These are phyloP conservation scores for Truncatella angustata DNA, from an alignment of 2,329 filamentous ascomycete species.

Conservation along the genomic window DNA sequence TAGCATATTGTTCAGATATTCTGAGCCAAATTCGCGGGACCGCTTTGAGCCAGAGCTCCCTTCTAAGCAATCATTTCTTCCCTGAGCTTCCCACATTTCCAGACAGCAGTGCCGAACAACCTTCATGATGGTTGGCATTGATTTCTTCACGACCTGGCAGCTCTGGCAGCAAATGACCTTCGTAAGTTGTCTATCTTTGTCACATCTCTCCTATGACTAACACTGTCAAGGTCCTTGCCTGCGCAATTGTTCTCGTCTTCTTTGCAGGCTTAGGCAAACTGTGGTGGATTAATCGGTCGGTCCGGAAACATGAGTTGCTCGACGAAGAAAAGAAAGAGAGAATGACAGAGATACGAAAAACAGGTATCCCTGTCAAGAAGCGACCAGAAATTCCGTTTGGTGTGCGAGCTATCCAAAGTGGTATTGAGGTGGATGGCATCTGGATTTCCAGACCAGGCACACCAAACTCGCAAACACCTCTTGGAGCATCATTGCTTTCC, in stretches of 20 bases:
- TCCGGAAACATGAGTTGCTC: conserved; percentile 58
- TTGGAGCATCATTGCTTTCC: conserved; percentile 22
- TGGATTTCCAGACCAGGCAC: conserved; percentile 62
- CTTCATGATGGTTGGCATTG: conserved; percentile 35
- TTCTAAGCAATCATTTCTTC: neutral
- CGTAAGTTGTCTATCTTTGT: conserved; percentile 51
- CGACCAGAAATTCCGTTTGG: conserved; percentile 77
- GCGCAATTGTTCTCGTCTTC: conserved; percentile 70
- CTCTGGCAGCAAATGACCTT: conserved; percentile 91
- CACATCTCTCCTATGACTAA: conserved; percentile 16
- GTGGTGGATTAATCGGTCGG: conserved; percentile 54
- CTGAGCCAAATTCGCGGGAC: neutral
- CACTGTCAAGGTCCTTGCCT: conserved; percentile 62
- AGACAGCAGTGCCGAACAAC: conserved; percentile 8
- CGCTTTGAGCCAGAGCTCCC: neutral
- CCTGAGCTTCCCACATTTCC: neutral
- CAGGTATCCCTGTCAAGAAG: conserved; percentile 43
- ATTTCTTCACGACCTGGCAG: conserved; percentile 69
- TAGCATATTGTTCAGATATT: neutral
- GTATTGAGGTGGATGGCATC: conserved; percentile 81
- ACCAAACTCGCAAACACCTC: conserved; percentile 25
- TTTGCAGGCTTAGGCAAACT: conserved; percentile 66
- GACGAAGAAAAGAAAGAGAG: conserved; percentile 64
- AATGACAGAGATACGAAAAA: conserved; percentile 52
- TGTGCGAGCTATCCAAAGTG: conserved; percentile 78